Evolutionary conservation across 2,329 filamentous ascomycete species (phyloP).

Genomic region (Pyricularia grisea): DNA sequence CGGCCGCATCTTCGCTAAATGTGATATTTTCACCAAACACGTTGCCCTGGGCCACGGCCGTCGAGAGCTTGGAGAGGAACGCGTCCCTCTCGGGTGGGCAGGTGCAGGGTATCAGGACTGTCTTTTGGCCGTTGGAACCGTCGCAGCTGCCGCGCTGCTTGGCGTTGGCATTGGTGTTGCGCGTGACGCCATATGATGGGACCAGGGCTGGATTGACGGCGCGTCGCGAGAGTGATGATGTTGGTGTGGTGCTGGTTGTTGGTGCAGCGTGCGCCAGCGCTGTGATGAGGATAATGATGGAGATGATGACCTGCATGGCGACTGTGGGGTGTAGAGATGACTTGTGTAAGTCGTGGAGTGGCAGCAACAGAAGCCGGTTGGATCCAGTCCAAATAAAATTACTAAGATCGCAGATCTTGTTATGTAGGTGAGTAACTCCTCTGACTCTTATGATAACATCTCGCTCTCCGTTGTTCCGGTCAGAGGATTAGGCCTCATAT

Average conservation of each 20-base stretch:
- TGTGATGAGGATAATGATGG: background rate
- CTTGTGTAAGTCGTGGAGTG: background rate
- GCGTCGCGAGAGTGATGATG: background rate
- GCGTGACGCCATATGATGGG: slow-evolving; percentile 4
- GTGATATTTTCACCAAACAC: slow-evolving; percentile 7
- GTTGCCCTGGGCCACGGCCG: slow-evolving; percentile 8
- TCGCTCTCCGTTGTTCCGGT: background rate
- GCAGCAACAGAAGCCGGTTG: background rate
- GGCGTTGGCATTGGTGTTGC: background rate
- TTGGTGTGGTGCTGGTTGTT: background rate
- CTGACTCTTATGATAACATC: background rate
- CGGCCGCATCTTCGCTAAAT: slow-evolving; percentile 9
- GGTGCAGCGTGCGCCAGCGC: background rate
- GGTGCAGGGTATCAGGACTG: slow-evolving; percentile 10
- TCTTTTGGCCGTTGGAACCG: slow-evolving; percentile 2
- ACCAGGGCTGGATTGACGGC: background rate
- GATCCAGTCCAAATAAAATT: background rate
- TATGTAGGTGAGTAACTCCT: background rate
- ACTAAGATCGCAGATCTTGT: background rate
- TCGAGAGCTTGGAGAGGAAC: slow-evolving; percentile 9
- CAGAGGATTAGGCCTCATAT: background rate
- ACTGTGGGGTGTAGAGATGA: too few species aligned
- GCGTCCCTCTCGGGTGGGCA: slow-evolving; percentile 10
- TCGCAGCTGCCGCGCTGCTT: slow-evolving; percentile 8
- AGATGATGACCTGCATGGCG: background rate